These are phyloP conservation scores for Saturnispora bothae DNA, from an alignment of 805 yeast species.

Conservation along the genomic window DNA sequence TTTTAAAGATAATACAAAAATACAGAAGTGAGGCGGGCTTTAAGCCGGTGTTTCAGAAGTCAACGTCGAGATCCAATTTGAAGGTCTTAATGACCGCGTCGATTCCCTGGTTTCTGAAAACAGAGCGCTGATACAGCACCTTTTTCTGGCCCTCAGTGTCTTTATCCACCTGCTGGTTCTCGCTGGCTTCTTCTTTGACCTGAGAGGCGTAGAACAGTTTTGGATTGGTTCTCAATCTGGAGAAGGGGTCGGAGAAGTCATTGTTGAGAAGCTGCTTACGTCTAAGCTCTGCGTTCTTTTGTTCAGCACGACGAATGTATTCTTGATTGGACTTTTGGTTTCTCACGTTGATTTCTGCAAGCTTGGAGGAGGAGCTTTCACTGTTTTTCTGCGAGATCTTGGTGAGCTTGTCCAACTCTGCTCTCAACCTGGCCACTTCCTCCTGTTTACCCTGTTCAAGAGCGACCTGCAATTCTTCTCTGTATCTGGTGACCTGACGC, in stretches of 20 bases:
- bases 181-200: conserved; percentile 25
- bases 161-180: conserved; percentile 43
- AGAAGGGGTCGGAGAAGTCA: conserved; percentile 59
- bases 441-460: conserved; percentile 41
- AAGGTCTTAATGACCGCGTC: conserved; percentile 24
- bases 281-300: conserved; percentile 47
- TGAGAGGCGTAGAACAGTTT: conserved; percentile 61
- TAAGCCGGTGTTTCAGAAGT: too few relatives aligned
- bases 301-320: conserved; percentile 70
- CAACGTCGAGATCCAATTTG: conserved; percentile 21
- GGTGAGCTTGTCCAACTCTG: conserved; percentile 3
- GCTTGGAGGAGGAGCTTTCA: conserved; percentile 27
- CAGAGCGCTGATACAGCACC: background rate
- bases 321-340: conserved; percentile 75
- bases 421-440: conserved; percentile 35
- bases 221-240: conserved; percentile 80
- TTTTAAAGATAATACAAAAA: too few relatives aligned
- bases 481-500: conserved; percentile 56
- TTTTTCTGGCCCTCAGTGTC: background rate
- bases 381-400: conserved; percentile 7
- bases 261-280: conserved; percentile 35
- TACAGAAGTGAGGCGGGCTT: too few relatives aligned
- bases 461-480: conserved; percentile 71
- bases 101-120: conserved; percentile 19
- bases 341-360: conserved; percentile 71